phyloP scores from a whole-genome alignment of 2,329 filamentous ascomycete species.

The Cladosporium velox region DNA sequence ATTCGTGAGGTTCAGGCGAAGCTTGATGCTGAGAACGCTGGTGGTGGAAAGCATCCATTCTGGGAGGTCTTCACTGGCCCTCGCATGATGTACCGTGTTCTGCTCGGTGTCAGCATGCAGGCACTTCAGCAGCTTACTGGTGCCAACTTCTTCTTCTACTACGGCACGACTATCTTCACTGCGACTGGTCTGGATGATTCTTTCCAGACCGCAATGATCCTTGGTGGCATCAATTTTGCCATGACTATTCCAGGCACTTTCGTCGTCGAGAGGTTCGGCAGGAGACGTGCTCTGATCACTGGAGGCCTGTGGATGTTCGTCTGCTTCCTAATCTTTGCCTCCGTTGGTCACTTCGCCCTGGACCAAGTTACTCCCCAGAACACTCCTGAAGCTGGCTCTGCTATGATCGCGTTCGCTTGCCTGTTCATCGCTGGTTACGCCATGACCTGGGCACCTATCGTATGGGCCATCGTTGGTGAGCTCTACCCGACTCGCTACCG shows the following conservation, averaged over 20 bases:
- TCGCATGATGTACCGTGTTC: slow-evolving; percentile 66
- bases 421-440: slow-evolving; percentile 68
- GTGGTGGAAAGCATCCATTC: slow-evolving; percentile 55
- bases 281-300: slow-evolving; percentile 48
- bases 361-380: slow-evolving; percentile 36
- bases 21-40: slow-evolving; percentile 54
- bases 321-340: slow-evolving; percentile 60
- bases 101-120: slow-evolving; percentile 64
- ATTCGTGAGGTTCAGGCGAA: slow-evolving; percentile 59
- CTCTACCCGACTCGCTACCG: slow-evolving; percentile 46
- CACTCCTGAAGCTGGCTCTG: slow-evolving; percentile 54
- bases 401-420: slow-evolving; percentile 69
- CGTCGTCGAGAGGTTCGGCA: slow-evolving; percentile 50
- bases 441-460: slow-evolving; percentile 69
- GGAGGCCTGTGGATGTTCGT: slow-evolving; percentile 53
- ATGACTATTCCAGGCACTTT: slow-evolving; percentile 50
- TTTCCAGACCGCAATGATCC: slow-evolving; percentile 51
- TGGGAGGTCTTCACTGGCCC: slow-evolving; percentile 67
- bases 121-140: slow-evolving; percentile 69
- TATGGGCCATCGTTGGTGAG: slow-evolving; percentile 68
- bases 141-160: slow-evolving; percentile 67
- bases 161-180: slow-evolving; percentile 50
- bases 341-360: slow-evolving; percentile 49
- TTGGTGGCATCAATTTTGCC: slow-evolving; percentile 51
- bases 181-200: slow-evolving; percentile 43